Percentiles rank a stretch among this genome's conserved stretches.
phyloP scores from a whole-genome alignment of 2,329 filamentous ascomycete genomes.

The Epichloe scottii region DNA sequence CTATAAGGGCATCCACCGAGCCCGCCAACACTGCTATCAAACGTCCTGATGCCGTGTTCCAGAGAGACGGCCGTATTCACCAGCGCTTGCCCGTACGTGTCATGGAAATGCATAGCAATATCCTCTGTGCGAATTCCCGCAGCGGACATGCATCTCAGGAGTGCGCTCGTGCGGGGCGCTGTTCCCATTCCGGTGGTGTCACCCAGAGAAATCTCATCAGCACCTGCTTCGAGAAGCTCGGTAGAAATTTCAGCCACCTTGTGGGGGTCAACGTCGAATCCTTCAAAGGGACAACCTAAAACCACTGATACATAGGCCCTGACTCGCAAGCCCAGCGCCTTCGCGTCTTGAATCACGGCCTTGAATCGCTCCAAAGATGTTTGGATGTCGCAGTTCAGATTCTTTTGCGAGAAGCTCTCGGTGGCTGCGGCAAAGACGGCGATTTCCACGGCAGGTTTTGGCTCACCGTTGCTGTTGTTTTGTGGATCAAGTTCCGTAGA shows the following conservation, averaged over 20 bases:
- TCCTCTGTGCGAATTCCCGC: constrained; percentile 58
- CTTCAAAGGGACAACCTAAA: constrained; percentile 67
- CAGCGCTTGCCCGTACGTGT: constrained; percentile 78
- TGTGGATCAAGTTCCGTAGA: constrained; percentile 36
- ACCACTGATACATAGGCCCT: constrained; percentile 74
- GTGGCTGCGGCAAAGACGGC: constrained; percentile 75
- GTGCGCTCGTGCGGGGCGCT: constrained; percentile 51
- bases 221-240: constrained; percentile 69
- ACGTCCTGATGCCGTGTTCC: constrained; percentile 64
- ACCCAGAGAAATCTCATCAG: constrained; percentile 79
- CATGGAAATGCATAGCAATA: constrained; percentile 76
- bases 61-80: constrained; percentile 69
- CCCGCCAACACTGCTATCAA: constrained; percentile 69
- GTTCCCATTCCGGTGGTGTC: constrained; percentile 90
- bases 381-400: constrained; percentile 69
- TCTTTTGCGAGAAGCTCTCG: constrained; percentile 67
- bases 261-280: constrained; percentile 49
- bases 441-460: constrained; percentile 48
- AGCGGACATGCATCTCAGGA: constrained; percentile 51
- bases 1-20: constrained; percentile 78
- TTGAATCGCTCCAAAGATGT: constrained; percentile 60
- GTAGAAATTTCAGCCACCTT: constrained; percentile 54
- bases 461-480: constrained; percentile 22
- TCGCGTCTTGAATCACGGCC: constrained; percentile 57
- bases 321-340: constrained; percentile 52